A percentile compares a stretch with the other conserved stretches of the same genome.
These are phyloP conservation scores for Trichoderma citrinoviride DNA, from an alignment of 2,329 filamentous ascomycete genomes.

Conservation along the genomic window DNA sequence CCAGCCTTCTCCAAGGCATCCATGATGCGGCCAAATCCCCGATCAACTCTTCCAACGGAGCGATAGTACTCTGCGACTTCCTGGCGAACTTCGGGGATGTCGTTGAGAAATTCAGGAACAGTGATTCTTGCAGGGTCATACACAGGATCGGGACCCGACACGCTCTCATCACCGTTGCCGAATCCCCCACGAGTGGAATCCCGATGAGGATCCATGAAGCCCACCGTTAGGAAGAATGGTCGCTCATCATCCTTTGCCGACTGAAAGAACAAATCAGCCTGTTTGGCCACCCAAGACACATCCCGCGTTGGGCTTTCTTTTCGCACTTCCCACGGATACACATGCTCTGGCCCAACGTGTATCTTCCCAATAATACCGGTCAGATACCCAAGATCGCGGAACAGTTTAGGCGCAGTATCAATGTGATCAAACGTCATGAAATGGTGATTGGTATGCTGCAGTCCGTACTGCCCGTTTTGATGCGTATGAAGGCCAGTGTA, in stretches of 20 bases:
- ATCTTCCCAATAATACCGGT: slow-evolving; percentile 11
- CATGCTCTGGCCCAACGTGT: slow-evolving; percentile 4
- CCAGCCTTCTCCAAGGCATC: neutral
- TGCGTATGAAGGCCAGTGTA: slow-evolving; percentile 12
- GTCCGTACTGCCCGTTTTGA: slow-evolving; percentile 9
- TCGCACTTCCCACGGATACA: slow-evolving; percentile 8
- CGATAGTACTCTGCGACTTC: slow-evolving; percentile 13
- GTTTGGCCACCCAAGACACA: slow-evolving; percentile 1
- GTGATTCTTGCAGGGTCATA: slow-evolving; percentile 8
- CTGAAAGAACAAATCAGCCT: slow-evolving; percentile 1
- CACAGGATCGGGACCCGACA: neutral
- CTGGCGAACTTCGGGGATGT: neutral
- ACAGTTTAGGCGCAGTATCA: slow-evolving; percentile 10
- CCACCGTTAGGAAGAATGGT: slow-evolving; percentile 7
- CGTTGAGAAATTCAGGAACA: neutral
- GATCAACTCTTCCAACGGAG: neutral
- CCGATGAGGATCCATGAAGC: slow-evolving; percentile 15
- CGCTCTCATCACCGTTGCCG: slow-evolving; percentile 4
- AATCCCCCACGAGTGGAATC: slow-evolving; percentile 9
- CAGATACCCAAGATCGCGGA: neutral
- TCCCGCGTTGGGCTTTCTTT: slow-evolving; percentile 11
- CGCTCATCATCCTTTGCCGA: neutral
- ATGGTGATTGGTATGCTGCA: slow-evolving; percentile 10
- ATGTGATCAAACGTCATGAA: slow-evolving; percentile 12
- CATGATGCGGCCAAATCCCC: slow-evolving; percentile 1